Evolutionary conservation across 2,329 filamentous ascomycete species (phyloP).

Genomic region (Rutstroemia sp.): DNA sequence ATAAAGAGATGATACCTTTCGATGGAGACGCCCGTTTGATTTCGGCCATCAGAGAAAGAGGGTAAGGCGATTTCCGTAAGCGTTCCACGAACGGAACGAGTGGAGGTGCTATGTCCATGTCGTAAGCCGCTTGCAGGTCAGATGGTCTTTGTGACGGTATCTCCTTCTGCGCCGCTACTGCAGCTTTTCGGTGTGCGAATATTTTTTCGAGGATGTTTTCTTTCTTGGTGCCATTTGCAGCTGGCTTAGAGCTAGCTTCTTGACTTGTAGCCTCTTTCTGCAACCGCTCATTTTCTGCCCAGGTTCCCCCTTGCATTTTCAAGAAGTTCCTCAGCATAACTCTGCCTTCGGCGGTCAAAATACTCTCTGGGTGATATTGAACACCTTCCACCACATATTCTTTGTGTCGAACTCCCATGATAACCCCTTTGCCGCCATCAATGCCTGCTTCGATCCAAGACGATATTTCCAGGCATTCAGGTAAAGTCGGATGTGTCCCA

Average conservation of each 20-base stretch:
- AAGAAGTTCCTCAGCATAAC: conserved; percentile 92
- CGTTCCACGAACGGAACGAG: conserved; percentile 73
- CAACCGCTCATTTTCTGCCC: conserved; percentile 68
- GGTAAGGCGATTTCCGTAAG: conserved; percentile 72
- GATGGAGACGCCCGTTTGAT: conserved; percentile 96
- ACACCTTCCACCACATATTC: conserved; percentile 88
- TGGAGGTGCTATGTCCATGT: conserved; percentile 77
- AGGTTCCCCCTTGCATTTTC: conserved; percentile 80
- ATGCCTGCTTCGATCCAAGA: conserved; percentile 77
- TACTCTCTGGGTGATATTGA: conserved; percentile 97
- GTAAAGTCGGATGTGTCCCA: conserved; percentile 81
- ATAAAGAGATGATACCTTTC: conserved; percentile 86
- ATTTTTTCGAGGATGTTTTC: conserved; percentile 87
- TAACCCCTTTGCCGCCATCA: conserved; percentile 74
- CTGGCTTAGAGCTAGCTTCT: conserved; percentile 19
- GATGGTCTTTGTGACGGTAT: conserved; percentile 76
- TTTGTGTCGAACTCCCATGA: conserved; percentile 96
- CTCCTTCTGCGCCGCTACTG: conserved; percentile 72
- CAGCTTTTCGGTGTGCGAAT: conserved; percentile 70
- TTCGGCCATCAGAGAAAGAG: conserved; percentile 92
- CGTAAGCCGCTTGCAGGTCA: conserved; percentile 81
- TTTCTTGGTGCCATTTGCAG: conserved; percentile 45
- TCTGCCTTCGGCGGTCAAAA: conserved; percentile 81
- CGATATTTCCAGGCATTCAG: conserved; percentile 77
- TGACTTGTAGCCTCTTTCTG: conserved; percentile 33